Percentiles rank a stretch among this genome's conserved stretches.
phyloP scores from a whole-genome alignment of 2,329 filamentous ascomycete species.

The Byssoonygena ceratinophila region DNA sequence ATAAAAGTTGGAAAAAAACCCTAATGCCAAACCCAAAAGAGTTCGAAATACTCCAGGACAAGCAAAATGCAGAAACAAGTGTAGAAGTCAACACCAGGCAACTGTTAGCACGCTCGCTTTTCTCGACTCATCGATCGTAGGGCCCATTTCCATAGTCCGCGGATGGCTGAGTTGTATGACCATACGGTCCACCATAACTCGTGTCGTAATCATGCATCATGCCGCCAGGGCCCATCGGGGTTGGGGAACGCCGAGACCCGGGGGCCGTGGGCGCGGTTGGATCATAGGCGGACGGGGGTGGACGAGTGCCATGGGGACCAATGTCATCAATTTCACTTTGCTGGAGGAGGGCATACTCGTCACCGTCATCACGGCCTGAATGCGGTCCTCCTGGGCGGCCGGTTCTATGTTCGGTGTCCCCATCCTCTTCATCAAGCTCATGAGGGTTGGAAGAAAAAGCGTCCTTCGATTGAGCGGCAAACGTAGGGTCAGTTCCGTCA shows the following conservation, averaged over 20 bases:
- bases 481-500: conserved; percentile 36
- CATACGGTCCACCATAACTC: conserved; percentile 34
- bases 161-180: conserved; percentile 12
- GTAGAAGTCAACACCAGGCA: background rate
- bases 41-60: too few relatives aligned
- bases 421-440: conserved; percentile 34
- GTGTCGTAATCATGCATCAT: conserved; percentile 36
- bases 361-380: conserved; percentile 39
- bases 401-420: conserved; percentile 32
- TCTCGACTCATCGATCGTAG: conserved; percentile 2
- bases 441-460: conserved; percentile 41
- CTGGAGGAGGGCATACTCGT: conserved; percentile 43
- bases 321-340: conserved; percentile 38
- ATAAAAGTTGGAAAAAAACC: too few relatives aligned
- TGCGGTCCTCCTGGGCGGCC: conserved; percentile 28
- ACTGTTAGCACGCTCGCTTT: background rate
- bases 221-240: conserved; percentile 20
- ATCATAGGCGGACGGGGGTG: conserved; percentile 31
- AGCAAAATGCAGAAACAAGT: background rate
- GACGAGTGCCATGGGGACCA: conserved; percentile 26
- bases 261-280: conserved; percentile 22
- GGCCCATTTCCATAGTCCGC: conserved; percentile 10
- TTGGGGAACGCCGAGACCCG: conserved; percentile 12
- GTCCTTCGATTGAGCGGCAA: conserved; percentile 41
- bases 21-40: too few relatives aligned